Conservation (phyloP, 2,329 filamentous ascomycete species). For the Fusarium sp. region DNA sequence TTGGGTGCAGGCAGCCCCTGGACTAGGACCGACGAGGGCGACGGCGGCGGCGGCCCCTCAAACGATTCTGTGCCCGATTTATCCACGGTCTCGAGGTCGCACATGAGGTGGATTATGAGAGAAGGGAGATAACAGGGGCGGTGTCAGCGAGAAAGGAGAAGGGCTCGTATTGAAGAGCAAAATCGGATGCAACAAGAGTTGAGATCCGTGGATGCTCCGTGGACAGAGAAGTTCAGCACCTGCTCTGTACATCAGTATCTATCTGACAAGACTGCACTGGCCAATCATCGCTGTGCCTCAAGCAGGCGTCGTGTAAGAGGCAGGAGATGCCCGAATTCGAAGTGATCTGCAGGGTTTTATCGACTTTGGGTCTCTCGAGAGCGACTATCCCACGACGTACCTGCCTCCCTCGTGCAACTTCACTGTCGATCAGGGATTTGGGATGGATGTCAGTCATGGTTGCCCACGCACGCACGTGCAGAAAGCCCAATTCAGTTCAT, state of each 20-base stretch:
- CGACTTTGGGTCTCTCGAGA: constrained; percentile 21
- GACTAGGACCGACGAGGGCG: constrained; percentile 29
- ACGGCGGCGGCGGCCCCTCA: not conserved
- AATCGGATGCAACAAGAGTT: not conserved
- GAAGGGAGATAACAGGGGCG: constrained; percentile 2
- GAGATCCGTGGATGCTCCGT: not conserved
- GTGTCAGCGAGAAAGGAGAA: not conserved
- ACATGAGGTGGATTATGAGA: not conserved
- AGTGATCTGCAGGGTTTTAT: constrained; percentile 37
- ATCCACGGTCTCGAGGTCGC: not conserved
- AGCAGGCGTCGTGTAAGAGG: constrained; percentile 32
- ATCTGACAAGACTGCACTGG: not conserved
- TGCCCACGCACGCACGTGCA: not conserved
- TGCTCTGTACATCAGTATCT: not conserved
- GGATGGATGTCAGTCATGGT: constrained; percentile 5
- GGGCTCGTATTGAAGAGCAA: constrained; percentile 1
- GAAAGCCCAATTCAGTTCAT: not conserved
- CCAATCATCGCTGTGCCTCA: constrained; percentile 17
- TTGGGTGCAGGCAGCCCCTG: constrained; percentile 32
- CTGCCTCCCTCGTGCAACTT: constrained; percentile 33
- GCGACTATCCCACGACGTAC: constrained; percentile 16
- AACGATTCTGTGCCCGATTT: constrained; percentile 15
- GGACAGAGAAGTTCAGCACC: not conserved
- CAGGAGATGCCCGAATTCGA: constrained; percentile 30
- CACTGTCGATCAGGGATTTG: constrained; percentile 25